These are phyloP conservation scores for Herpetospermum pedunculosum DNA, from an alignment of 306 rosid species.

Conservation along the genomic window DNA sequence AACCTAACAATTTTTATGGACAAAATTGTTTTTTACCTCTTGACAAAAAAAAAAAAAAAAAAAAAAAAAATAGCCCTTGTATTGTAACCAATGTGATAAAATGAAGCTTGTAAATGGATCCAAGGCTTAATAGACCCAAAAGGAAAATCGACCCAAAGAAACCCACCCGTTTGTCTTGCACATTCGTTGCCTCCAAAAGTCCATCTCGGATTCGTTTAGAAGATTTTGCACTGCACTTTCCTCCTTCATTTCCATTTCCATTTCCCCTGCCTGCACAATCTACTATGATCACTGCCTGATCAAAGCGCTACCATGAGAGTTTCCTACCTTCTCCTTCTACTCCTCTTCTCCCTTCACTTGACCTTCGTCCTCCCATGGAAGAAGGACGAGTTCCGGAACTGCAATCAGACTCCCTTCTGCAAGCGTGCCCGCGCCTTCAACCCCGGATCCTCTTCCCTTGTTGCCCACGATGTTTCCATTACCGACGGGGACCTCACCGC, in stretches of 20 bases:
- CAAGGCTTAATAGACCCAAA: too few relatives aligned
- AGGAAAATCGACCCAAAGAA: too few relatives aligned
- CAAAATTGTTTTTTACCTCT: too few relatives aligned
- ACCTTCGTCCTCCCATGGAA: conserved; percentile 63
- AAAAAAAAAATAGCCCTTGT: too few relatives aligned
- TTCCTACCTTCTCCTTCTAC: conserved; percentile 28
- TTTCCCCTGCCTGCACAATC: neutral
- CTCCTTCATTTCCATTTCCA: neutral
- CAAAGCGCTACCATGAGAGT: conserved; percentile 20
- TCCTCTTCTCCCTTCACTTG: conserved; percentile 24
- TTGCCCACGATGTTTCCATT: conserved; percentile 40
- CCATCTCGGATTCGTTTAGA: neutral
- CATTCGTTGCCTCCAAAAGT: too few relatives aligned
- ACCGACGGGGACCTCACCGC: conserved; percentile 70
- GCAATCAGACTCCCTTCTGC: conserved; percentile 91
- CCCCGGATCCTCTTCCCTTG: conserved; percentile 43
- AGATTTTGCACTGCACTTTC: neutral
- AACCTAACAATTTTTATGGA: too few relatives aligned
- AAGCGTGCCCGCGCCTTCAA: conserved; percentile 67
- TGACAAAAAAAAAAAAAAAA: too few relatives aligned
- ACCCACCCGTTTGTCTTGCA: too few relatives aligned
- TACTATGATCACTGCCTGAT: conserved; percentile 7
- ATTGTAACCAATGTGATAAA: too few relatives aligned
- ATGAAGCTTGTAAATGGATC: too few relatives aligned
- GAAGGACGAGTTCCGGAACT: conserved; percentile 78